Percentiles rank a stretch among this genome's conserved stretches.
These are phyloP conservation scores for Boletales sp. DNA, from an alignment of 768 basidiomycete species.

Conservation along the genomic window DNA sequence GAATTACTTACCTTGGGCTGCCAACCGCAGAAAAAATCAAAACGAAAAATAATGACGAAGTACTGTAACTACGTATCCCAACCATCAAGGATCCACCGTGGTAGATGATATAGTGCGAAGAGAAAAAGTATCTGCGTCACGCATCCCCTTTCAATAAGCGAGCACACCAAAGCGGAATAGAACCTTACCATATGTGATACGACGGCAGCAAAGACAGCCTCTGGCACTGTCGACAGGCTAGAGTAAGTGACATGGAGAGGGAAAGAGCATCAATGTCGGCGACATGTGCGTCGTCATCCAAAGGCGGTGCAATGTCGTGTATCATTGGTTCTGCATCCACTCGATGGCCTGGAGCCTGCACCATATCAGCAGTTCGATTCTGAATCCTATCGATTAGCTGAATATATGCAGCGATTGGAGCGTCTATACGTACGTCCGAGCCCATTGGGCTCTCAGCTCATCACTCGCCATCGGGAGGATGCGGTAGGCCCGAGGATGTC, in stretches of 20 bases:
- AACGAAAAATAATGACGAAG: slow-evolving; percentile 4
- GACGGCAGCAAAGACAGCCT: no score
- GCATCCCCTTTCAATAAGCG: slow-evolving; percentile 4
- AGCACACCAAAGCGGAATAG: background rate
- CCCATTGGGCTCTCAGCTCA: slow-evolving; percentile 6
- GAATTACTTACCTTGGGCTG: slow-evolving; percentile 25
- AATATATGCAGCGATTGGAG: slow-evolving; percentile 12
- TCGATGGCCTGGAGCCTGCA: slow-evolving; percentile 3
- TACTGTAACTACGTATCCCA: slow-evolving; percentile 11
- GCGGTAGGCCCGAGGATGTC: slow-evolving; percentile 7
- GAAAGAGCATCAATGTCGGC: background rate
- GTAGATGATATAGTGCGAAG: background rate
- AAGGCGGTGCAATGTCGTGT: slow-evolving; percentile 25
- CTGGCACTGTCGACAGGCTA: background rate
- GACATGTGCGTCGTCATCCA: slow-evolving; percentile 6
- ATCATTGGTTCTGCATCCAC: slow-evolving; percentile 2
- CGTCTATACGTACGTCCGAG: slow-evolving; percentile 2
- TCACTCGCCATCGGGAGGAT: slow-evolving; percentile 20
- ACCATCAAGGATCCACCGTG: background rate
- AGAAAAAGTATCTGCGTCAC: background rate
- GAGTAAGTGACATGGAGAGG: background rate
- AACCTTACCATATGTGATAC: slow-evolving; percentile 3
- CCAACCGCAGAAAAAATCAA: background rate
- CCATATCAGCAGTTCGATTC: background rate
- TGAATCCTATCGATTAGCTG: slow-evolving; percentile 9